phyloP scores from a whole-genome alignment of 805 yeast species.

The Metschnikowia drakensbergensis region DNA sequence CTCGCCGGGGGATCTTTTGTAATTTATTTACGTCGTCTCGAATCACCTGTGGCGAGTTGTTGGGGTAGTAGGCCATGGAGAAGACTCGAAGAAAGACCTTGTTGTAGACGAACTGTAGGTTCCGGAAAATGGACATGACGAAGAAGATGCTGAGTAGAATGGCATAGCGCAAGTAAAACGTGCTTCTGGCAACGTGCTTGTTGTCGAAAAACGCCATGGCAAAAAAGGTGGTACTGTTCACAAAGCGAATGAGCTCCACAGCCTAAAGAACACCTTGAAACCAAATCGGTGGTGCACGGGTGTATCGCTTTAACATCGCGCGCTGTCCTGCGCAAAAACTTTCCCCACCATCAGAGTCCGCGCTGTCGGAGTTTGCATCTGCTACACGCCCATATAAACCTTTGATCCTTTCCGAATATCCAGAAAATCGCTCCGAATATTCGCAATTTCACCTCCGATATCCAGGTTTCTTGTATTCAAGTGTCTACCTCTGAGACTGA shows the following conservation, averaged over 20 bases:
- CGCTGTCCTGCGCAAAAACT: slow-evolving; percentile 5
- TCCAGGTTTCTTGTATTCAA: too few species aligned
- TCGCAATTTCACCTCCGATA: too few species aligned
- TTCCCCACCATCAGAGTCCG: slow-evolving; percentile 6
- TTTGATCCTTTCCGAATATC: neutral
- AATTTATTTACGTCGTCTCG: slow-evolving; percentile 75
- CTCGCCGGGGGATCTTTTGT: slow-evolving; percentile 69
- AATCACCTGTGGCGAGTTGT: slow-evolving; percentile 79
- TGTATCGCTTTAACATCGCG: neutral
- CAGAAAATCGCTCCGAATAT: too few species aligned
- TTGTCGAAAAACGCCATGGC: neutral
- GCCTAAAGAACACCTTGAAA: neutral
- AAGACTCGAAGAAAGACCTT: slow-evolving; percentile 53
- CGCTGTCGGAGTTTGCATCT: slow-evolving; percentile 1
- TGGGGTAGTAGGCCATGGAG: slow-evolving; percentile 57
- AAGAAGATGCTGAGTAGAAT: slow-evolving; percentile 49
- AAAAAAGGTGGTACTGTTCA: neutral
- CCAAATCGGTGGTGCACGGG: slow-evolving; percentile 1
- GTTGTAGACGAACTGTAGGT: slow-evolving; percentile 49
- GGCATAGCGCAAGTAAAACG: slow-evolving; percentile 12
- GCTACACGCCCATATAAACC: neutral
- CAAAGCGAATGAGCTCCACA: neutral
- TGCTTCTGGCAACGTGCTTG: slow-evolving; percentile 1
- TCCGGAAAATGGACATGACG: slow-evolving; percentile 52
- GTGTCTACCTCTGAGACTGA: neutral